Conservation (phyloP, 148 eudicot species). For the Arbutus unedo region DNA sequence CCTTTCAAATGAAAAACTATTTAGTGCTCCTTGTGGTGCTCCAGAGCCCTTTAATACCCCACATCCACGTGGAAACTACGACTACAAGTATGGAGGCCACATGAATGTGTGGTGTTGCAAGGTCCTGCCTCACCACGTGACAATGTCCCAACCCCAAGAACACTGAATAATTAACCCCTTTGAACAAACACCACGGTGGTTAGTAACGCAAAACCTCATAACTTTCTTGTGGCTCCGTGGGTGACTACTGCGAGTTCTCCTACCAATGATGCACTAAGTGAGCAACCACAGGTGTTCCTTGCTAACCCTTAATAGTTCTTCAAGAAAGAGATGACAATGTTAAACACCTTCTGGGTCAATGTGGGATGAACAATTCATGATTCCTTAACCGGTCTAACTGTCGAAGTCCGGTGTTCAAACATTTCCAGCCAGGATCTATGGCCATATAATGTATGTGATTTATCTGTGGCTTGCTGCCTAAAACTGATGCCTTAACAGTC, state of each 20-base stretch:
- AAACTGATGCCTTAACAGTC: not conserved
- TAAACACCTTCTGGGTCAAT: not conserved
- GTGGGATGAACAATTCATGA: not conserved
- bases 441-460: not conserved
- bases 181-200: not conserved
- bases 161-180: not conserved
- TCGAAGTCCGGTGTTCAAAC: not conserved
- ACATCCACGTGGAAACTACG: no score
- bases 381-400: not conserved
- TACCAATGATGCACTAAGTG: not conserved
- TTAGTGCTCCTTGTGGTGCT: no score
- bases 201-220: not conserved
- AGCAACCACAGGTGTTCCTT: not conserved
- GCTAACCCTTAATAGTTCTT: not conserved
- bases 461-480: not conserved
- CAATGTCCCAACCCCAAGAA: no score
- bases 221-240: not conserved
- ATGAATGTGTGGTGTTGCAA: no score
- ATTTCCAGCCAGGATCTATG: not conserved
- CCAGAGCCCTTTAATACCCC: no score
- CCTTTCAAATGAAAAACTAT: no score
- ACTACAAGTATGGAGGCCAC: no score
- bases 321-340: not conserved
- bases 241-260: not conserved
- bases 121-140: no score